Conservation (phyloP, 2,329 filamentous ascomycete species). For the Sarocladiaceae sp. region DNA sequence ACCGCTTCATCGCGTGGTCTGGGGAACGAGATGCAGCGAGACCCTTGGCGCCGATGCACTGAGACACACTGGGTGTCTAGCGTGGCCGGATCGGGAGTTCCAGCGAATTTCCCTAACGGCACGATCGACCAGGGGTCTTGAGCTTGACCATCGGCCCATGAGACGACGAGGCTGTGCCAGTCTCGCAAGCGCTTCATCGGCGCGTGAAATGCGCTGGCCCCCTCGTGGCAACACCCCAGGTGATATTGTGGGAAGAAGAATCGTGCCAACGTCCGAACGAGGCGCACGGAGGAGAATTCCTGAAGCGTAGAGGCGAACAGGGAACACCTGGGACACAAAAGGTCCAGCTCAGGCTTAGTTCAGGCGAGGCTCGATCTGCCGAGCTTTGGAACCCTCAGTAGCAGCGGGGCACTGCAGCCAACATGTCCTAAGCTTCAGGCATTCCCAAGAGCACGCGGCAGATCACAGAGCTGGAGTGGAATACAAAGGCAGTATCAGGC, state of each 20-base stretch:
- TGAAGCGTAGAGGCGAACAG: conserved; percentile 1
- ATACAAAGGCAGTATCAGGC: too few relatives aligned
- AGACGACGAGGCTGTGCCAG: conserved; percentile 2
- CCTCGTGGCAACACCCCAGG: neutral
- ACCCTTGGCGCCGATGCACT: conserved; percentile 9
- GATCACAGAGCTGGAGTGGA: too few relatives aligned
- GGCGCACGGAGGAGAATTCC: conserved; percentile 9
- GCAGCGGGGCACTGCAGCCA: neutral
- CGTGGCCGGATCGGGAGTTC: conserved; percentile 4
- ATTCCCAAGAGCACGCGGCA: too few relatives aligned
- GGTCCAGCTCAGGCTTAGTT: neutral
- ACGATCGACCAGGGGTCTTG: conserved; percentile 8
- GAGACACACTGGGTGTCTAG: conserved; percentile 7
- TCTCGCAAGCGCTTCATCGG: conserved; percentile 3
- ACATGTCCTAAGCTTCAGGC: neutral
- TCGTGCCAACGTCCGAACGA: conserved; percentile 7
- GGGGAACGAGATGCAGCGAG: conserved; percentile 2
- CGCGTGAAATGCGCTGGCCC: neutral
- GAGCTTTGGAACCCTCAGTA: neutral
- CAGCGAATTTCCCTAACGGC: conserved; percentile 5
- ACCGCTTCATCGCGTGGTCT: neutral
- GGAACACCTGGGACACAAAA: conserved; percentile 1
- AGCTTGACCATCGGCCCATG: neutral
- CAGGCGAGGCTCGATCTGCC: conserved; percentile 7
- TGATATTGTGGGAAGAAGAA: neutral